Evolutionary conservation across 2,329 filamentous ascomycete genomes (phyloP).

Genomic region (Aspergillus pseudoglaucus): DNA sequence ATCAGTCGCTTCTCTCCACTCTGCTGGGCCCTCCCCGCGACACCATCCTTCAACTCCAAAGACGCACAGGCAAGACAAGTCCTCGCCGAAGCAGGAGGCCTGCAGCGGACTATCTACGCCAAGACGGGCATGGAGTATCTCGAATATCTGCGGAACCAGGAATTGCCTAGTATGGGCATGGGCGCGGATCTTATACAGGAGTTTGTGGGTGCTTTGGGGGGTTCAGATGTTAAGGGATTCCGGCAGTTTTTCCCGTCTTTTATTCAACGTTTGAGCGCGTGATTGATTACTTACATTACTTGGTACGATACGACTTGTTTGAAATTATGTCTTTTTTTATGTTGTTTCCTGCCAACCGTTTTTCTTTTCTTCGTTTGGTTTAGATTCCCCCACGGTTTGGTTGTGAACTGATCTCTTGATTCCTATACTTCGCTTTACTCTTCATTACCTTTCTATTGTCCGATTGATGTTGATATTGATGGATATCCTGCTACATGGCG

Average conservation of each 20-base stretch:
- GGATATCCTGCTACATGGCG: too few relatives aligned
- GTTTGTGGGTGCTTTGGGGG: constrained; percentile 40
- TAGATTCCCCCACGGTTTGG: constrained; percentile 24
- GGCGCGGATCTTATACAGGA: constrained; percentile 40
- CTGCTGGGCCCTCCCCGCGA: constrained; percentile 81
- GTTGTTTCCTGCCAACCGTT: constrained; percentile 7
- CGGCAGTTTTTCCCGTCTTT: constrained; percentile 45
- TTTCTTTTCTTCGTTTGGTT: constrained; percentile 9
- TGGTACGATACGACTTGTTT: constrained; percentile 5
- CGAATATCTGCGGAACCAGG: constrained; percentile 38
- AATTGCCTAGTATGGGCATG: constrained; percentile 45
- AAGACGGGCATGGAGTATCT: constrained; percentile 84
- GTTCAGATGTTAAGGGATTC: constrained; percentile 41
- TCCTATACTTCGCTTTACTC: too few relatives aligned
- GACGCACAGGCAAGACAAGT: constrained; percentile 88
- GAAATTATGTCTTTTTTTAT: constrained; percentile 3
- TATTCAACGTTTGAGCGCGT: constrained; percentile 41
- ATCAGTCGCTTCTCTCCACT: constrained; percentile 81
- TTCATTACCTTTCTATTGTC: too few relatives aligned
- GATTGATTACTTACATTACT: constrained; percentile 12
- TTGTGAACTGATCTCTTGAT: not conserved
- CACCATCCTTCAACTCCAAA: constrained; percentile 70
- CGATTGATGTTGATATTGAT: too few relatives aligned
- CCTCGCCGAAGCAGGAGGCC: constrained; percentile 73
- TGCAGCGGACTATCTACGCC: constrained; percentile 84